phyloP scores from a whole-genome alignment of 108 stramenopile genomes.

The Pseudonitzschia delicatissima region DNA sequence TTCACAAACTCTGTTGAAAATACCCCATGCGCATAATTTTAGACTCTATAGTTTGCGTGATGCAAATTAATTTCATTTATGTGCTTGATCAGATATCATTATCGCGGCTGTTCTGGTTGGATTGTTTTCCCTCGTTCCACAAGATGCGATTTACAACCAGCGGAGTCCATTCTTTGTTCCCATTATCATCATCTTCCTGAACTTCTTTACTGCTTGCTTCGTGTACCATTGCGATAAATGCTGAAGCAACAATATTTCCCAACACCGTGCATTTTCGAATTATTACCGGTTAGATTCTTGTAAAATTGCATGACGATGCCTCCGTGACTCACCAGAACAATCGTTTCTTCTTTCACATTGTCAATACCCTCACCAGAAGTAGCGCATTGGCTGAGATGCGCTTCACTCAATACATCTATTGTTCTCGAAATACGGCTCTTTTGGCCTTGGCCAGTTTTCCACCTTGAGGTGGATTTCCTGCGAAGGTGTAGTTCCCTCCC shows the following conservation, averaged over 20 bases:
- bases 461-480: slow-evolving; percentile 19
- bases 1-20: no score
- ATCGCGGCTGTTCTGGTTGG: no score
- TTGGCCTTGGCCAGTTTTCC: slow-evolving; percentile 20
- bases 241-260: slow-evolving; percentile 39
- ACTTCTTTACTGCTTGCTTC: not conserved
- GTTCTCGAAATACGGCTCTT: slow-evolving; percentile 10
- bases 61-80: no score
- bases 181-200: not conserved
- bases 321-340: slow-evolving; percentile 49
- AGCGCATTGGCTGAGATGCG: no score
- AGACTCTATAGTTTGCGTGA: no score
- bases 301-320: slow-evolving; percentile 56
- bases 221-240: slow-evolving; percentile 32
- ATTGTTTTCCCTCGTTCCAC: no score
- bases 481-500: slow-evolving; percentile 23
- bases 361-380: no score
- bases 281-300: slow-evolving; percentile 42
- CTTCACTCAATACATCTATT: slow-evolving; percentile 31
- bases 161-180: slow-evolving; percentile 14
- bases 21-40: no score
- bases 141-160: slow-evolving; percentile 29
- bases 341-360: slow-evolving; percentile 22
- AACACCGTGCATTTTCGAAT: slow-evolving; percentile 34
- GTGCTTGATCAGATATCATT: no score